Conservation (phyloP, 805 yeast species). For the Myxozyma nipponensis region DNA sequence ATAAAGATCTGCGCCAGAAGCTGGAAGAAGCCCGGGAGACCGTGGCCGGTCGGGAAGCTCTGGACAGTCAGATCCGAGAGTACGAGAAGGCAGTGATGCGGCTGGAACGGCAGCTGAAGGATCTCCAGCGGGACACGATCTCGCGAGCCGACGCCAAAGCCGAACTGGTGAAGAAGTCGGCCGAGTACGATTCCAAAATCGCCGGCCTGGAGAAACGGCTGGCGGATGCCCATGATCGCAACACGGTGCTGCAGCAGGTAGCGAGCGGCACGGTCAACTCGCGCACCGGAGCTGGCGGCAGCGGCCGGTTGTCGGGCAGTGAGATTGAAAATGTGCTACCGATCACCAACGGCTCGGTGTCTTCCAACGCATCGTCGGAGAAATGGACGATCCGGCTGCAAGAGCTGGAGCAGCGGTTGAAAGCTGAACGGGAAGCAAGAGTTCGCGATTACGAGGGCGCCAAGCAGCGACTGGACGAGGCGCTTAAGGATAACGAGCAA, state of each 20-base stretch:
- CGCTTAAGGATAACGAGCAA: conserved; percentile 14
- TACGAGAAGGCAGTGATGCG: conserved; percentile 5
- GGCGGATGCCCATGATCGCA: conserved; percentile 10
- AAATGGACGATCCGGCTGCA: conserved; percentile 26
- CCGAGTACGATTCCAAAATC: conserved; percentile 12
- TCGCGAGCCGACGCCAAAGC: conserved; percentile 6
- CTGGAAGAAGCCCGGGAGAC: conserved; percentile 3
- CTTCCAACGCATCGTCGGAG: conserved; percentile 7
- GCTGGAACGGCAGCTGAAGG: conserved; percentile 3
- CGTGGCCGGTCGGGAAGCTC: not conserved
- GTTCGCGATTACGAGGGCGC: conserved; percentile 30
- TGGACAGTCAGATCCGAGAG: conserved; percentile 1
- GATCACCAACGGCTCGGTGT: conserved; percentile 8
- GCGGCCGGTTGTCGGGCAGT: not conserved
- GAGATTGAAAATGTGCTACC: conserved; percentile 3
- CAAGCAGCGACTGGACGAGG: conserved; percentile 25
- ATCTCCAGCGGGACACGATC: conserved; percentile 4
- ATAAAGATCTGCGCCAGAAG: conserved; percentile 3
- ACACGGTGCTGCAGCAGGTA: conserved; percentile 6
- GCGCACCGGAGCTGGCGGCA: conserved; percentile 2
- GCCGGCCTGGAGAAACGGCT: conserved; percentile 10
- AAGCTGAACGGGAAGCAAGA: conserved; percentile 31
- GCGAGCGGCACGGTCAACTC: conserved; percentile 6
- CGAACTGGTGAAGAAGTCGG: conserved; percentile 7
- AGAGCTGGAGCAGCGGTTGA: conserved; percentile 29